These are phyloP conservation scores for Phytophthora pluvialis DNA, from an alignment of 352 stramenopile genomes.

Conservation along the genomic window DNA sequence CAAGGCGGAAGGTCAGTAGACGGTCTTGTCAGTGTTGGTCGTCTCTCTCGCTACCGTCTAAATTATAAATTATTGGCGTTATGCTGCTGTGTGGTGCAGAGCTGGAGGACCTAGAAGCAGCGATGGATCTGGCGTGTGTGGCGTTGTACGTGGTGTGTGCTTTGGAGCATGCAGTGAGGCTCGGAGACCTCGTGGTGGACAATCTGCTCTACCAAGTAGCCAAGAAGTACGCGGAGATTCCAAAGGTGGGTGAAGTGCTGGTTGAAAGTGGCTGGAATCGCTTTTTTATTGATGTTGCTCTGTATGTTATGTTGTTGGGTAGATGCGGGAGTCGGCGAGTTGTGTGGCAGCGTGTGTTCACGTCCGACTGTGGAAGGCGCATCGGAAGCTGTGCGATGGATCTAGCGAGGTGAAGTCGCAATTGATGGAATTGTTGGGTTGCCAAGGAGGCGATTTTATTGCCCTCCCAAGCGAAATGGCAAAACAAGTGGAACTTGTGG, in stretches of 20 bases:
- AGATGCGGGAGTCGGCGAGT: conserved; percentile 36
- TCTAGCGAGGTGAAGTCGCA: conserved; percentile 6
- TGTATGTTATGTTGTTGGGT: conserved; percentile 7
- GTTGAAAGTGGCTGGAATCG: not conserved
- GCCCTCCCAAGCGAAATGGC: conserved; percentile 6
- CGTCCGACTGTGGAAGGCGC: conserved; percentile 55
- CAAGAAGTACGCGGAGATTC: conserved; percentile 73
- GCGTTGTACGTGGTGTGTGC: conserved; percentile 61
- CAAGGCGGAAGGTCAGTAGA: conserved; percentile 28
- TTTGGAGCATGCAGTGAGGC: conserved; percentile 47
- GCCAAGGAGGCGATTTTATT: not conserved
- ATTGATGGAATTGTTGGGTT: conserved; percentile 16
- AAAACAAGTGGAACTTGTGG: conserved; percentile 21
- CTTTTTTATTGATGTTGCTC: not conserved
- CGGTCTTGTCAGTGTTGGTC: not conserved
- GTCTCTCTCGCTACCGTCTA: too few species aligned
- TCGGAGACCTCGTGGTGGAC: conserved; percentile 72
- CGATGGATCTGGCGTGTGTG: conserved; percentile 60
- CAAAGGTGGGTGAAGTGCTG: conserved; percentile 34
- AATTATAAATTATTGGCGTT: not conserved
- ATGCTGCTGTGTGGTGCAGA: conserved; percentile 7
- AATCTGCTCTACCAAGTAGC: conserved; percentile 85
- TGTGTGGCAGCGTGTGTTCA: conserved; percentile 58
- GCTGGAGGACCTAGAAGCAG: conserved; percentile 35
- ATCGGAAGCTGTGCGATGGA: conserved; percentile 34